Percentiles rank a stretch among this genome's conserved stretches.
phyloP scores from a whole-genome alignment of 2,329 filamentous ascomycete genomes.

The Clonostachys byssicola region DNA sequence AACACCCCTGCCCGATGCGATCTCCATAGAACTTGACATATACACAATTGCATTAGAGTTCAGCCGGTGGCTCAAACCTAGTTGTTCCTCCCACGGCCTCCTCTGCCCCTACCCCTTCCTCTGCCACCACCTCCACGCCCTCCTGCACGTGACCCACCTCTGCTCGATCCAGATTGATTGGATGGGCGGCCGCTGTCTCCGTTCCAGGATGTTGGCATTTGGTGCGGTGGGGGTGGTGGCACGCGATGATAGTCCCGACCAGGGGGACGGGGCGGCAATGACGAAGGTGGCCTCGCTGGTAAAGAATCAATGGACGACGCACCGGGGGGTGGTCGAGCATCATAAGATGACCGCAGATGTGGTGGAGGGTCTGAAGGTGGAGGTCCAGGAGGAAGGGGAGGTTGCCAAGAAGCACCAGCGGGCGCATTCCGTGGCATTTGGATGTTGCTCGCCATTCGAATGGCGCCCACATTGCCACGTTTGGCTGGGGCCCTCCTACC shows the following conservation, averaged over 20 bases:
- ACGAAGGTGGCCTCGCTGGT: not conserved
- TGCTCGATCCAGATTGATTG: slow-evolving; percentile 3
- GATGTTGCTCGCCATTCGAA: slow-evolving; percentile 33
- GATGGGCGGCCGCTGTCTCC: too few species aligned
- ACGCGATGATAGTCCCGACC: slow-evolving; percentile 1
- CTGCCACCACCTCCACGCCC: slow-evolving; percentile 17
- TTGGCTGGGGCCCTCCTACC: slow-evolving; percentile 24
- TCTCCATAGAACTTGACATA: too few species aligned
- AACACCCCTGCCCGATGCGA: too few species aligned
- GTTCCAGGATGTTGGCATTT: too few species aligned
- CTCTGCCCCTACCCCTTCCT: slow-evolving; percentile 10
- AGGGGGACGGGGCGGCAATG: not conserved
- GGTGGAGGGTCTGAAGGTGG: slow-evolving; percentile 18
- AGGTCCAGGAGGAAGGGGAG: slow-evolving; percentile 28
- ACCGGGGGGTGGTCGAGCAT: not conserved
- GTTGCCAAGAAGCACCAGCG: slow-evolving; percentile 13
- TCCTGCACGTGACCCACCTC: slow-evolving; percentile 12
- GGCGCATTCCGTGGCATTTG: slow-evolving; percentile 21
- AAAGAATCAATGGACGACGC: not conserved
- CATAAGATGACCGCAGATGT: slow-evolving; percentile 11
- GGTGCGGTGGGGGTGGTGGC: not conserved
- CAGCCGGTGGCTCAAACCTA: too few species aligned
- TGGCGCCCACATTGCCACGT: slow-evolving; percentile 21
- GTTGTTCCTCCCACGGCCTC: slow-evolving; percentile 1
- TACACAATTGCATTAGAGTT: too few species aligned